Conservation (phyloP, 2,329 filamentous ascomycete genomes). For the Triangularia verruculosa region DNA sequence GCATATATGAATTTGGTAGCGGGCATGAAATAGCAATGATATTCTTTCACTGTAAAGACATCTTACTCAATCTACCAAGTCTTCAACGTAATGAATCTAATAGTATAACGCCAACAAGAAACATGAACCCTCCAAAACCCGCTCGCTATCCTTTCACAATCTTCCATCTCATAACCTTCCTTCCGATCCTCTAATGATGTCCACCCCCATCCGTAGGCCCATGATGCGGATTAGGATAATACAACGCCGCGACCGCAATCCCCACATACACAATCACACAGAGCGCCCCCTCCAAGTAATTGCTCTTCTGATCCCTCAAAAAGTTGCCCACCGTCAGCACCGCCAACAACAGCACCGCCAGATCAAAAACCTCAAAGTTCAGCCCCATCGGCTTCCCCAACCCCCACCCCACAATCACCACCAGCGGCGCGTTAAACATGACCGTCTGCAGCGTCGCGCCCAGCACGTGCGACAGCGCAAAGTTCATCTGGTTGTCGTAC, state of each 20-base stretch:
- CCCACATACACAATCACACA: constrained; percentile 67
- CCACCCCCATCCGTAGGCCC: neutral
- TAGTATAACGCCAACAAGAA: too few relatives aligned
- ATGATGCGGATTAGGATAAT: constrained; percentile 48
- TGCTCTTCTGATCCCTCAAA: constrained; percentile 80
- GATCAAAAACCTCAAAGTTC: constrained; percentile 84
- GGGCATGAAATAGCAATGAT: neutral
- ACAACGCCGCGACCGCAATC: constrained; percentile 57
- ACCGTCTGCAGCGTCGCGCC: constrained; percentile 87
- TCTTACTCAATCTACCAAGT: too few relatives aligned
- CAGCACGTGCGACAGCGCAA: constrained; percentile 80
- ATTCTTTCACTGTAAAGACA: too few relatives aligned
- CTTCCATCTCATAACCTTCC: too few relatives aligned
- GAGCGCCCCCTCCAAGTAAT: constrained; percentile 83
- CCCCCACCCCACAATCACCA: constrained; percentile 82
- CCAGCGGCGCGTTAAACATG: constrained; percentile 79
- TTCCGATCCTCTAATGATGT: constrained; percentile 2
- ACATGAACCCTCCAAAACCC: too few relatives aligned
- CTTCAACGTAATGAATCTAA: too few relatives aligned
- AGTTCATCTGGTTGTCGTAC: constrained; percentile 80
- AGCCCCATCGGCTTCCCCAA: constrained; percentile 68
- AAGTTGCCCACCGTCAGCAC: constrained; percentile 88
- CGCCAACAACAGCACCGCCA: constrained; percentile 74
- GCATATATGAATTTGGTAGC: neutral
- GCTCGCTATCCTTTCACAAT: too few relatives aligned